phyloP scores from a whole-genome alignment of 495 filamentous ascomycete genomes.

The Penicillium goetzii region DNA sequence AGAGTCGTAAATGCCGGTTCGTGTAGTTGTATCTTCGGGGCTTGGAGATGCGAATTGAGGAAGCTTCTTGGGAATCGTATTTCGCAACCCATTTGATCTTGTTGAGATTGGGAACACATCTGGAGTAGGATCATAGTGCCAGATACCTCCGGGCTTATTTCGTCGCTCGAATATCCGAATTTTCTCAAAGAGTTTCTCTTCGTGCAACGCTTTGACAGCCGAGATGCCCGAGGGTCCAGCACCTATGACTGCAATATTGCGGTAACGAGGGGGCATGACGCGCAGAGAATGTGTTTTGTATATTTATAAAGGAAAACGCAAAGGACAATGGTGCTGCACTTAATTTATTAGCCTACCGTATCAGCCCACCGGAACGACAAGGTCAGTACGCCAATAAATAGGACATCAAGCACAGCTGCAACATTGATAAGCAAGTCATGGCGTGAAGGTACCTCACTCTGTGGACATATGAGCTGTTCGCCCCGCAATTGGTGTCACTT shows the following conservation, averaged over 20 bases:
- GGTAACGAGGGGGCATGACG: not conserved
- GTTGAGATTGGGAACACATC: not conserved
- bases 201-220: not conserved
- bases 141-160: not conserved
- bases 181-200: not conserved
- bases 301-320: not conserved
- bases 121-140: not conserved
- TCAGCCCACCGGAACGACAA: not conserved
- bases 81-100: not conserved
- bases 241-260: not conserved
- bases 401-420: not conserved
- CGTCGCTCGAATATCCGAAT: constrained; percentile 1
- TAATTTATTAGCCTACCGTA: not conserved
- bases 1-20: not conserved
- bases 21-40: not conserved
- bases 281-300: not conserved
- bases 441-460: not conserved
- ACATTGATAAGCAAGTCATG: not conserved
- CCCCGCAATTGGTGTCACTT: not conserved
- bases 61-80: not conserved
- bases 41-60: not conserved
- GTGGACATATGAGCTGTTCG: constrained; percentile 1
- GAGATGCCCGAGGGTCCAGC: not conserved
- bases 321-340: not conserved
- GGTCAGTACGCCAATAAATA: not conserved